Percentiles rank a stretch among this genome's conserved stretches.
Evolutionary conservation across 768 basidiomycete genomes (phyloP).

Genomic region (Suillus alpinus): DNA sequence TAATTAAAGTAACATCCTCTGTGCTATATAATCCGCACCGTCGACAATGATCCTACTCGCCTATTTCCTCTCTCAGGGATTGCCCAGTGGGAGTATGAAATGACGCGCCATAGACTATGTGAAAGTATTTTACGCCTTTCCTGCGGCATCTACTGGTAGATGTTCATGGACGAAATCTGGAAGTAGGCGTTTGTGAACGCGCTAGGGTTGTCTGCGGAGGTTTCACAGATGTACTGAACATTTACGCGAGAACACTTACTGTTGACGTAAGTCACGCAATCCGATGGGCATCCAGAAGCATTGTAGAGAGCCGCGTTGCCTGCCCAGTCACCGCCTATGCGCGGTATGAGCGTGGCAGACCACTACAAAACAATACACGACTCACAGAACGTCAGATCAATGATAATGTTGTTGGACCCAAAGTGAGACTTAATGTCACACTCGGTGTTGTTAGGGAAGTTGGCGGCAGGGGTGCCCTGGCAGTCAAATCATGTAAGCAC

Average conservation of each 20-base stretch:
- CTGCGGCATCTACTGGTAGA: conserved; percentile 37
- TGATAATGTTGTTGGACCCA: conserved; percentile 32
- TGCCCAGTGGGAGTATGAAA: neutral
- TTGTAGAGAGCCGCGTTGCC: conserved; percentile 40
- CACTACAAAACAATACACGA: conserved; percentile 6
- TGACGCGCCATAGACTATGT: too few species aligned
- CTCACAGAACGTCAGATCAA: conserved; percentile 62
- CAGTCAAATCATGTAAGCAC: neutral
- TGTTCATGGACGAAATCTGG: conserved; percentile 58
- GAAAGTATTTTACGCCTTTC: neutral
- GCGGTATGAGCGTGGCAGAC: neutral
- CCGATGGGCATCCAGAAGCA: conserved; percentile 49
- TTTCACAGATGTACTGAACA: neutral
- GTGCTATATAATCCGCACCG: neutral
- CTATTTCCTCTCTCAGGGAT: neutral
- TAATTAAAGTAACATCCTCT: neutral
- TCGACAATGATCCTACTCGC: neutral
- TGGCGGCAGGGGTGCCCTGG: conserved; percentile 32
- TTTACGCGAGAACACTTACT: conserved; percentile 35
- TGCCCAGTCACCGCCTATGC: conserved; percentile 58
- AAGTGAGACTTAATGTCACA: conserved; percentile 39
- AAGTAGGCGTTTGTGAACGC: conserved; percentile 72
- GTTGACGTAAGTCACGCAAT: conserved; percentile 31
- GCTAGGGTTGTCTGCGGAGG: conserved; percentile 52
- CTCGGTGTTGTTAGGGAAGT: conserved; percentile 31